Base-by-base conservation (phyloP, 1,284 basidiomycete species). In the Cutaneotrichosporon sp. region DNA sequence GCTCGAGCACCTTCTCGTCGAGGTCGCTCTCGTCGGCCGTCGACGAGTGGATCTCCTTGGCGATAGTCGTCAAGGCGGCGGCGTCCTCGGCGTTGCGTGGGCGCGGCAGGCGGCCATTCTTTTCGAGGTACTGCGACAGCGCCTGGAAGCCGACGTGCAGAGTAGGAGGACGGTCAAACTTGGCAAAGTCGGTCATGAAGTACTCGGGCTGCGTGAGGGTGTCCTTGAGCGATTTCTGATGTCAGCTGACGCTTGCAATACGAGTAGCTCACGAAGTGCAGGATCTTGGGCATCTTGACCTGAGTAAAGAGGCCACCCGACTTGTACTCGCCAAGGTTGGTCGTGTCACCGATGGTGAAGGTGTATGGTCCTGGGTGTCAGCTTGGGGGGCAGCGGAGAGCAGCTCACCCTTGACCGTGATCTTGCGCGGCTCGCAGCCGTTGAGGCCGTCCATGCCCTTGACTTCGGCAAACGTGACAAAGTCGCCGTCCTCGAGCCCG, bases 211-310 rank as follows among this genome's bases (percentile, higher is more conserved):
- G 74, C 63, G 82, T 80, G 53, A 90, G 73, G 4, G 91, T 91
- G 64, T 97, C 91, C 64, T 86, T 83, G 39, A 99, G 81, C 7
- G 92, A 84, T 90, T 97, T 97, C n/a, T n/a, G n/a, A n/a, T 15
- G 15, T 8, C 34, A 15, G 34, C 15, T 15, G 15, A 15, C 34
- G 34, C 91, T 94, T 65, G 5, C 12, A 26, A 22, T 18, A 94
- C 91, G 8, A 15, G 9, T 8, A 35, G 34, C 34, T 35, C 34
- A 35, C n/a, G 67, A 96, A 97, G 72, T 90, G 83, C 51, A 98
- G 79, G 56, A 90, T 82, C 79, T 96, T 97, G 20, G 96, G 96
- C 91, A 96, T 93, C 80, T 98, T 99, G 67, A 98, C 91, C 76
- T 99, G 96, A 15, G 90, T 93, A 73, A 98, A 99, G 63, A 94